Conservation (phyloP, 192 early-diverging fungal genomes). For the Helicostylum pulchrum region DNA sequence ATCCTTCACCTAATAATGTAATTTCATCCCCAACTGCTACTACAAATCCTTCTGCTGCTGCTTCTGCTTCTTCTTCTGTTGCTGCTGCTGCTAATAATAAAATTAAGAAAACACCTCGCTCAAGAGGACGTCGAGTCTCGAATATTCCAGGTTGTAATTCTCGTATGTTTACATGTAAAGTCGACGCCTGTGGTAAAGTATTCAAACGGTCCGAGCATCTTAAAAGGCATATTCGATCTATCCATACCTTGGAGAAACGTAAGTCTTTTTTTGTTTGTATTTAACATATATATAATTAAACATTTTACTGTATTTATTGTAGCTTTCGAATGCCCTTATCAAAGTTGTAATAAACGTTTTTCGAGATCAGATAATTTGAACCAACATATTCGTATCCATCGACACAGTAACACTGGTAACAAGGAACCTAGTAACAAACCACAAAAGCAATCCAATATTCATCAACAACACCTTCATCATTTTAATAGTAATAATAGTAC, state of each 20-base stretch:
- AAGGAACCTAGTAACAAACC: conserved; percentile 5
- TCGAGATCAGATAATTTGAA: conserved; percentile 57
- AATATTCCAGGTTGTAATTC: conserved; percentile 35
- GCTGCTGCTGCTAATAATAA: neutral
- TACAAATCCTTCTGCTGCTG: neutral
- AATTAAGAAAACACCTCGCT: conserved; percentile 22
- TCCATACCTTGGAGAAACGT: conserved; percentile 60
- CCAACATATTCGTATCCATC: conserved; percentile 57
- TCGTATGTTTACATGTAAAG: conserved; percentile 50
- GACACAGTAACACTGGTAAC: conserved; percentile 33
- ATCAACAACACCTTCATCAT: no score
- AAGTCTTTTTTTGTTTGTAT: conserved; percentile 23
- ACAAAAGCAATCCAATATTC: no score
- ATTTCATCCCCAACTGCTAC: neutral
- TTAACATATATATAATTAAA: neutral
- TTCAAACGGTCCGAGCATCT: conserved; percentile 60
- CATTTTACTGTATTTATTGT: neutral
- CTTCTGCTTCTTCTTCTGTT: neutral
- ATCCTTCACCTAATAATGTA: no score
- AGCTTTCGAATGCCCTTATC: conserved; percentile 54
- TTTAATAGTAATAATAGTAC: no score
- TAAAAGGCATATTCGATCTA: conserved; percentile 54
- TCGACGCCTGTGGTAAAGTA: conserved; percentile 52
- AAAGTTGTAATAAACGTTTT: conserved; percentile 53
- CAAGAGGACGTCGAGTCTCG: conserved; percentile 46